Conservation (phyloP, 805 yeast genomes). For the Millerozyma acaciae region DNA sequence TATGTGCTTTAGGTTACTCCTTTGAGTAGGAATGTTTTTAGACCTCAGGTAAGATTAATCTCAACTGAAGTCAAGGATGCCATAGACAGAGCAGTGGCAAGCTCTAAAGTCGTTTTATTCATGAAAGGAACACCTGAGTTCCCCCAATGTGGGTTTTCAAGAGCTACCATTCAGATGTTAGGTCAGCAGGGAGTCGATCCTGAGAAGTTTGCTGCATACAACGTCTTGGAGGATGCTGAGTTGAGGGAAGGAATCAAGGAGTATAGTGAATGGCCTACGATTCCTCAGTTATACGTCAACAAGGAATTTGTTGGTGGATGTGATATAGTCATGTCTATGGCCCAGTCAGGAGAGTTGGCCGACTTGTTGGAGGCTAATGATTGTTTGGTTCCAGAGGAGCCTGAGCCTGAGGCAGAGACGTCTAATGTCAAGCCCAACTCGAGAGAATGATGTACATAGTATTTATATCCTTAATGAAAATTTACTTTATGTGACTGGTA, state of each 20-base stretch:
- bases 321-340: constrained; percentile 90
- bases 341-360: constrained; percentile 83
- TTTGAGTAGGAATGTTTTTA: constrained; percentile 2
- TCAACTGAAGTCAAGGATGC: constrained; percentile 80
- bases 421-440: constrained; percentile 35
- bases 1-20: constrained; percentile 1
- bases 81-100: constrained; percentile 76
- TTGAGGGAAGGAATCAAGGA: constrained; percentile 94
- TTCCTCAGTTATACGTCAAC: constrained; percentile 90
- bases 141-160: constrained; percentile 96
- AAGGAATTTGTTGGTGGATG: constrained; percentile 97
- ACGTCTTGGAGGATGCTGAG: constrained; percentile 92
- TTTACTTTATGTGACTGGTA: too few relatives aligned
- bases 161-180: constrained; percentile 87
- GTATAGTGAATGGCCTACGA: constrained; percentile 96
- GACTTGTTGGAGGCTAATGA: constrained; percentile 76
- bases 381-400: constrained; percentile 78
- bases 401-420: constrained; percentile 36
- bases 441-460: constrained; percentile 18
- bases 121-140: constrained; percentile 99
- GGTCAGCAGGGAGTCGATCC: constrained; percentile 99
- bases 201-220: constrained; percentile 91
- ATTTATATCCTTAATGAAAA: too few relatives aligned
- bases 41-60: constrained; percentile 41
- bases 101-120: constrained; percentile 93